These are phyloP conservation scores for Xylaria longipes DNA, from an alignment of 495 filamentous ascomycete species.

Conservation along the genomic window DNA sequence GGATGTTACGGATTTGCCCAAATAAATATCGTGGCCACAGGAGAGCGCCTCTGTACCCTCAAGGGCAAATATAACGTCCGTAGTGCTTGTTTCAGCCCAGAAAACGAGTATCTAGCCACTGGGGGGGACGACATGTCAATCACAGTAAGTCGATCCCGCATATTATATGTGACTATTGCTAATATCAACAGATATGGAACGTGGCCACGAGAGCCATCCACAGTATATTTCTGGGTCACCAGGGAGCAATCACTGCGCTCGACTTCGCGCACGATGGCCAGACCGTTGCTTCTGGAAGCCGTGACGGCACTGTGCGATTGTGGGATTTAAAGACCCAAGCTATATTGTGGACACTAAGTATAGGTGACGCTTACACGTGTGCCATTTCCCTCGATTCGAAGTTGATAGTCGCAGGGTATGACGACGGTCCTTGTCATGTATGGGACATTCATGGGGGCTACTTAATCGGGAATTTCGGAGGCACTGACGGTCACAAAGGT, in stretches of 20 bases:
- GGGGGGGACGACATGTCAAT: neutral
- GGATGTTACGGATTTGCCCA: neutral
- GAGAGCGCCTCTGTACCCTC: neutral
- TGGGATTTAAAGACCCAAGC: neutral
- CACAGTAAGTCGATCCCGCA: neutral
- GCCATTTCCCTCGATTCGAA: neutral
- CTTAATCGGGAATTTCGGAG: neutral
- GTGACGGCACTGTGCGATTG: neutral
- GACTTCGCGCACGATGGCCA: neutral
- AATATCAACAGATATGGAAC: conserved; percentile 14
- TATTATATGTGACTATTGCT: neutral
- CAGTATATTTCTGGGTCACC: neutral
- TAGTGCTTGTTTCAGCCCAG: neutral
- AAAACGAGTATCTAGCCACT: conserved; percentile 3
- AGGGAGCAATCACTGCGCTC: neutral
- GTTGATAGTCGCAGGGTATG: neutral
- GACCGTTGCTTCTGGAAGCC: neutral
- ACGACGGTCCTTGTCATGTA: neutral
- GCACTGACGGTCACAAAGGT: too few relatives aligned
- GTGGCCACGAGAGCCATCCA: neutral
- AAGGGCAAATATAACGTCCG: neutral
- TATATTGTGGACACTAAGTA: too few relatives aligned
- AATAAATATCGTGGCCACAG: neutral
- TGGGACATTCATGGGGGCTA: neutral
- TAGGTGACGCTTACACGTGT: too few relatives aligned